Evolutionary conservation across 2,329 filamentous ascomycete species (phyloP).

Genomic region (Ceratocystiopsis brevicomis): DNA sequence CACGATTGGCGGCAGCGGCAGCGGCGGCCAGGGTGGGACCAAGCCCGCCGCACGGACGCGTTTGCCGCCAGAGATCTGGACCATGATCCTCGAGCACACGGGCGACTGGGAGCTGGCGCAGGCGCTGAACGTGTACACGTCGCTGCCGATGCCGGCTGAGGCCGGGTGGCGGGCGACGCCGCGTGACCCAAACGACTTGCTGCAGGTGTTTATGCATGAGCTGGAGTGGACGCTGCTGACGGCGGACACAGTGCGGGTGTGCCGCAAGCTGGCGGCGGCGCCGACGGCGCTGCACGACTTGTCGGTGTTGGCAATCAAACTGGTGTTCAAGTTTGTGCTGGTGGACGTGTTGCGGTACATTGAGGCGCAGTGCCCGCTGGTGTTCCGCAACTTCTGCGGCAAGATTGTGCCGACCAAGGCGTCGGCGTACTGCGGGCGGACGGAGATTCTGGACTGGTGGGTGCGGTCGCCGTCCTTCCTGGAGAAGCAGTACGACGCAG

Average conservation of each 20-base stretch:
- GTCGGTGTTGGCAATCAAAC: slow-evolving; percentile 63
- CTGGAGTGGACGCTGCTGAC: slow-evolving; percentile 75
- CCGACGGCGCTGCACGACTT: slow-evolving; percentile 52
- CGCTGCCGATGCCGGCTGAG: slow-evolving; percentile 43
- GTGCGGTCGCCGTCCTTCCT: slow-evolving; percentile 63
- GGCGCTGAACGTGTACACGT: slow-evolving; percentile 64
- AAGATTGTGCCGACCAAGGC: slow-evolving; percentile 76
- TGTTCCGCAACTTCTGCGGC: slow-evolving; percentile 75
- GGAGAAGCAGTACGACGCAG: slow-evolving; percentile 68
- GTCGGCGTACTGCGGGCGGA: slow-evolving; percentile 67
- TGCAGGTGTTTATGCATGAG: slow-evolving; percentile 55
- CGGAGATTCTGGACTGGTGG: slow-evolving; percentile 83
- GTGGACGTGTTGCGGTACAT: slow-evolving; percentile 56
- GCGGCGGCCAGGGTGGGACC: slow-evolving; percentile 6
- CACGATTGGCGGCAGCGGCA: slow-evolving; percentile 6
- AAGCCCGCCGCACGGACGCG: slow-evolving; percentile 19
- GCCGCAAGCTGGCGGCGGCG: slow-evolving; percentile 51
- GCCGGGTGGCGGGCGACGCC: slow-evolving; percentile 46
- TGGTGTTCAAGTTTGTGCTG: slow-evolving; percentile 82
- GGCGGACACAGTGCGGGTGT: slow-evolving; percentile 49
- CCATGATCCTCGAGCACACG: slow-evolving; percentile 65
- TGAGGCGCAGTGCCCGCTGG: slow-evolving; percentile 41
- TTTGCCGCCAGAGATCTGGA: slow-evolving; percentile 76
- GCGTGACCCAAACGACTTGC: slow-evolving; percentile 39
- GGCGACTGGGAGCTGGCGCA: slow-evolving; percentile 83